phyloP scores from a whole-genome alignment of 169 alveolate species.

The Plasmodium malariae region DNA sequence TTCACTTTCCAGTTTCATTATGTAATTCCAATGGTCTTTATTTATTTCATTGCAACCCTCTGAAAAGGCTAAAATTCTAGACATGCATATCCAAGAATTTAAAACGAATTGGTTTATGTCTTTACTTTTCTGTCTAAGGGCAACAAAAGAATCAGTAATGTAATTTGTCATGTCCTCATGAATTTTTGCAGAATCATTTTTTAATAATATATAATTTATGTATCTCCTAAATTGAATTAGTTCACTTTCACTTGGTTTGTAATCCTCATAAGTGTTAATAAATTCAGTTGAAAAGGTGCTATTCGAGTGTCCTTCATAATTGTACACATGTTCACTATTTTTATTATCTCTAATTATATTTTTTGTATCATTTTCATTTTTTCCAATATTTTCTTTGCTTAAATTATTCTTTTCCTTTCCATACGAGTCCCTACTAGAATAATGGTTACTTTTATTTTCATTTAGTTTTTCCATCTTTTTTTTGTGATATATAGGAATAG shows the following conservation, averaged over 20 bases:
- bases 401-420: neutral
- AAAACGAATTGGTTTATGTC: conserved; percentile 65
- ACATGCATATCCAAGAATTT: conserved; percentile 74
- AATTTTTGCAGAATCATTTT: conserved; percentile 69
- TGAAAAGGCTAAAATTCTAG: conserved; percentile 74
- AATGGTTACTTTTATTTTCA: neutral
- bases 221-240: conserved; percentile 77
- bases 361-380: neutral
- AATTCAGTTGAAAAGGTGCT: conserved; percentile 33
- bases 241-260: conserved; percentile 54
- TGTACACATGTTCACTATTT: neutral
- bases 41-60: conserved; percentile 61
- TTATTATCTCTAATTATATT: neutral
- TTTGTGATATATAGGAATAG: conserved; percentile 28
- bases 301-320: neutral
- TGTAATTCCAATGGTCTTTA: conserved; percentile 52
- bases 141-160: conserved; percentile 63
- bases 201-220: conserved; percentile 69
- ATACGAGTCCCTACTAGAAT: neutral
- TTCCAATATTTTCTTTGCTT: neutral
- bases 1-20: conserved; percentile 48
- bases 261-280: conserved; percentile 32
- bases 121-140: conserved; percentile 53
- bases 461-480: neutral
- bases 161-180: conserved; percentile 32